Conservation (phyloP, 225 moss, liverwort and hornwort genomes). For the Lunularia cruciata region DNA sequence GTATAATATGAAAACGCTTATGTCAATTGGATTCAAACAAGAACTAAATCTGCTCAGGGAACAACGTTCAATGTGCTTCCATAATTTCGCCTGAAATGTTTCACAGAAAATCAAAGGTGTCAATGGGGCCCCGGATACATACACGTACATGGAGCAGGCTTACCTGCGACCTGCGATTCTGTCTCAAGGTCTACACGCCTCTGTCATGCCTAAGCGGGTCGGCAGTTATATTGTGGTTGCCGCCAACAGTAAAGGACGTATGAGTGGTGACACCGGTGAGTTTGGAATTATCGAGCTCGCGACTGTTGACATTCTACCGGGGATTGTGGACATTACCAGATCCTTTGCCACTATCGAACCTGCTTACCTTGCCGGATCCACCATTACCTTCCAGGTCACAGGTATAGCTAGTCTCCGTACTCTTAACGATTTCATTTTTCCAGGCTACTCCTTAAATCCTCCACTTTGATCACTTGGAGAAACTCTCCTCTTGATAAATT, state of each 20-base stretch:
- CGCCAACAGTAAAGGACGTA: conserved; percentile 5
- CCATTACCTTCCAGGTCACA: conserved; percentile 18
- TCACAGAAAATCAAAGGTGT: conserved; percentile 5
- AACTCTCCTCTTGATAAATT: too few species aligned
- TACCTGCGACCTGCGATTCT: background rate
- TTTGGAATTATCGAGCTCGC: conserved; percentile 18
- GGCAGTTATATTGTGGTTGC: conserved; percentile 15
- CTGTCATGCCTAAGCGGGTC: conserved; percentile 15
- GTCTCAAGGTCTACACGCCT: conserved; percentile 12
- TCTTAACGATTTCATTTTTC: background rate
- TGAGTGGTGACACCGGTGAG: background rate
- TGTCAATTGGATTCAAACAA: too few species aligned
- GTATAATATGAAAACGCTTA: too few species aligned
- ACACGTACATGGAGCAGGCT: conserved; percentile 19
- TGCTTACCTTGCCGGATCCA: conserved; percentile 14
- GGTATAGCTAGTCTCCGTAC: too few species aligned
- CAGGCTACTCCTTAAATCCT: background rate
- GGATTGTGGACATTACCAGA: conserved; percentile 16
- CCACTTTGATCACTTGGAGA: background rate
- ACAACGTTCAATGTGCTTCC: too few species aligned
- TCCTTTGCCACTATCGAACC: conserved; percentile 17
- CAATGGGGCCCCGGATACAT: background rate
- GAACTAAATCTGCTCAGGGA: too few species aligned
- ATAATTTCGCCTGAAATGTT: background rate
- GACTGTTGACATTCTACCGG: conserved; percentile 15